A percentile compares a stretch with the other conserved stretches of the same genome.
phyloP scores from a whole-genome alignment of 2,329 filamentous ascomycete species.

The Mollisiaceae sp. region DNA sequence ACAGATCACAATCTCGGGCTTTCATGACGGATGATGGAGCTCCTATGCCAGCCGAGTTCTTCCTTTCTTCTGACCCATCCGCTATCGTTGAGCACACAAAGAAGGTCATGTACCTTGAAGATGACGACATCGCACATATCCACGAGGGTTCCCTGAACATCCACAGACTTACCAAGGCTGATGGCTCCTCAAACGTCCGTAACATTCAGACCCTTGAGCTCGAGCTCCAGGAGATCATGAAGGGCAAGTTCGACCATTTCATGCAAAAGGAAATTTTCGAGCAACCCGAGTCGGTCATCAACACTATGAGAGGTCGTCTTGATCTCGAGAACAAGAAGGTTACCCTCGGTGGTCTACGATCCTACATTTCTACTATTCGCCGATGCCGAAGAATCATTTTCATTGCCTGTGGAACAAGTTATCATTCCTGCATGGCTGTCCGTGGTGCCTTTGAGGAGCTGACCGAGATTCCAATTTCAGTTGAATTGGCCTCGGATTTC shows the following conservation, averaged over 20 bases:
- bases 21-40: constrained; percentile 99
- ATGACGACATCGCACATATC: constrained; percentile 99
- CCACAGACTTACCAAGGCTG: constrained; percentile 95
- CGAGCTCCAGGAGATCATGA: constrained; percentile 99
- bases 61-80: constrained; percentile 97
- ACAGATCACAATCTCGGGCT: constrained; percentile 96
- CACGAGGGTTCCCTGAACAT: constrained; percentile 99
- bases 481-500: constrained; percentile 98
- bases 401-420: constrained; percentile 97
- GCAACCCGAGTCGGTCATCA: constrained; percentile 98
- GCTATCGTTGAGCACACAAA: constrained; percentile 99
- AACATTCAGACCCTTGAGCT: constrained; percentile 98
- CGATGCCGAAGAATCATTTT: constrained; percentile 98
- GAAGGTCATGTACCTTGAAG: constrained; percentile 99
- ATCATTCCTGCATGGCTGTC: constrained; percentile 99
- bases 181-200: constrained; percentile 95
- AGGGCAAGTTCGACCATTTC: constrained; percentile 99
- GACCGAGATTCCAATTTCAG: constrained; percentile 95
- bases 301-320: constrained; percentile 99
- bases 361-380: constrained; percentile 95
- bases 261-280: constrained; percentile 99
- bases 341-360: constrained; percentile 91
- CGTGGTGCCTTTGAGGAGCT: constrained; percentile 97
- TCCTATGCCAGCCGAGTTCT: constrained; percentile 98
- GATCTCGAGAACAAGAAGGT: constrained; percentile 93